Conservation (phyloP, 2,329 filamentous ascomycete species). For the Fusarium buharicum region DNA sequence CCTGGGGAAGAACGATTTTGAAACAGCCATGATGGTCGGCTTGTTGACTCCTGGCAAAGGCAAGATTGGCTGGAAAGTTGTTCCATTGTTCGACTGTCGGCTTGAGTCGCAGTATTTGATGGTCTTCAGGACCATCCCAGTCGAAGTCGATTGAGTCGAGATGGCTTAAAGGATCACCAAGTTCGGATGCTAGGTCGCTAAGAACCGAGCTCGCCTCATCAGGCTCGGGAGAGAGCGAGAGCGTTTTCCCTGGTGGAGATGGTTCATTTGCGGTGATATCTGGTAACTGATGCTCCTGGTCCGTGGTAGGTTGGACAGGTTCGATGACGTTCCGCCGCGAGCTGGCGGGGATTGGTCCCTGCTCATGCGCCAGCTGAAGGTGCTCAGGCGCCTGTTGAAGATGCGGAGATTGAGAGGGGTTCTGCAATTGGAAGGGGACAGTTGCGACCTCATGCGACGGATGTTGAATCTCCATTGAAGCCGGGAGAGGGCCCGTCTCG, state of each 20-base stretch:
- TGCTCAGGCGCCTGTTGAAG: slow-evolving; percentile 13
- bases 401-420: slow-evolving; percentile 9
- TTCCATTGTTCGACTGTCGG: slow-evolving; percentile 51
- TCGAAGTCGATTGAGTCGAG: slow-evolving; percentile 48
- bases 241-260: slow-evolving; percentile 5
- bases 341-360: slow-evolving; percentile 36
- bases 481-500: slow-evolving; percentile 27
- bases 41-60: slow-evolving; percentile 47
- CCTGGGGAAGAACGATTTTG: slow-evolving; percentile 51
- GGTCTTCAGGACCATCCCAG: slow-evolving; percentile 47
- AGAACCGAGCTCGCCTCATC: slow-evolving; percentile 41
- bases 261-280: slow-evolving; percentile 5
- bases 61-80: slow-evolving; percentile 52
- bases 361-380: slow-evolving; percentile 19
- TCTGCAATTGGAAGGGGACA: slow-evolving; percentile 18
- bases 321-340: slow-evolving; percentile 33
- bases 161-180: slow-evolving; percentile 38
- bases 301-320: slow-evolving; percentile 15
- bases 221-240: slow-evolving; percentile 6
- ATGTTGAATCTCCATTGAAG: slow-evolving; percentile 41
- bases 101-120: slow-evolving; percentile 49
- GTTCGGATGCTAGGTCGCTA: slow-evolving; percentile 36
- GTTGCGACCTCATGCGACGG: slow-evolving; percentile 25
- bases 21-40: slow-evolving; percentile 53
- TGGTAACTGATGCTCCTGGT: slow-evolving; percentile 6